Evolutionary conservation across 352 stramenopile genomes (phyloP), one percentile per base, ranked within the genome.

Genomic region (Aphanomyces cochlioides): DNA sequence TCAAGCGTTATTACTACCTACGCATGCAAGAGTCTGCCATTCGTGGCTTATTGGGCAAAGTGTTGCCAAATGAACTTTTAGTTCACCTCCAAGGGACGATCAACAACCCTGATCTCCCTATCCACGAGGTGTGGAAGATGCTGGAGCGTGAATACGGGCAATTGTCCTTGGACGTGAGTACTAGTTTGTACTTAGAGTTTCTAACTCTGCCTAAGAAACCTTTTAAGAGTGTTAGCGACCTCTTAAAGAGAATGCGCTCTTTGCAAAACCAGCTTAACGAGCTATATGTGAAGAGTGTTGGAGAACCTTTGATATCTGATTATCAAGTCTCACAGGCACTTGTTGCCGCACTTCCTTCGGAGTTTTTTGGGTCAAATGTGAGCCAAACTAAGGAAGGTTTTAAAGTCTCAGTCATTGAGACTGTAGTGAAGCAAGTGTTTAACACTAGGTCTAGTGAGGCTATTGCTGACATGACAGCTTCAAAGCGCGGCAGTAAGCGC

Each of bases 381-480:
- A 53, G 1, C n/a, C 45, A 53, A 53, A 53, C 45, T 53, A 15
- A 53, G 13, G 2, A 53, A 15, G 45, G 45, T 15, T 53, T 53
- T 53, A 53, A 53, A 19, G 13, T 53, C 13, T 19, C 45, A n/a
- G 45, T 53, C 45, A 53, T 53, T 53, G 45, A 53, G 45, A 53
- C 45, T n/a, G n/a, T 53, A 19, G 13, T n/a, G 13, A 53, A 53
- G 45, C 45, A 53, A 53, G n/a, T 53, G 13, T 53, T 53, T 53
- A 53, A 19, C 45, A 53, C 1, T 19, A 53, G n/a, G 45, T 1
- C 13, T 2, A 53, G 45, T 19, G n/a, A 53, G 2, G 45, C 13
- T 53, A 53, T 53, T 53, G 45, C 1, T 15, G 45, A 15, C 45
- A 53, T 53, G 45, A n/a, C 45, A 53, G n/a, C 45, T 53, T 15